phyloP scores from a whole-genome alignment of 129 eudicot species.

The Flaveria robusta region DNA sequence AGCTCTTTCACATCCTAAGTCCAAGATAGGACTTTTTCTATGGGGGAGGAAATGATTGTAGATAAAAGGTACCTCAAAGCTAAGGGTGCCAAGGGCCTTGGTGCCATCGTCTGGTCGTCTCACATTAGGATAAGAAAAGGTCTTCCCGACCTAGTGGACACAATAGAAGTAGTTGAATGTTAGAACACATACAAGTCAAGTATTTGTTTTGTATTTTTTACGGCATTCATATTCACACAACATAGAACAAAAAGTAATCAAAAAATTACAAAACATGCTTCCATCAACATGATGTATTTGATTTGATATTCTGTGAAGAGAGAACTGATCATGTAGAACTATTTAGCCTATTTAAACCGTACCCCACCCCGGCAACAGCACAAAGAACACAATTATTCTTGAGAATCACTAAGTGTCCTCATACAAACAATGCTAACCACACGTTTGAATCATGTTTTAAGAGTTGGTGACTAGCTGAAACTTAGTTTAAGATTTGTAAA shows the following conservation, averaged over 20 bases:
- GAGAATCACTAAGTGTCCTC: neutral
- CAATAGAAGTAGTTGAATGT: neutral
- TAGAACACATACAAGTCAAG: neutral
- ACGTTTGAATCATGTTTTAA: neutral
- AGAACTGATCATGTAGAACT: neutral
- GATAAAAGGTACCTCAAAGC: conserved; percentile 17
- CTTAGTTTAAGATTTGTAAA: neutral
- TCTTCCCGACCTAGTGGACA: conserved; percentile 1
- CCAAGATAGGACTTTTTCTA: neutral
- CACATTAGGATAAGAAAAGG: conserved; percentile 12
- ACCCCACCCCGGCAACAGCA: conserved; percentile 1
- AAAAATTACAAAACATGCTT: neutral
- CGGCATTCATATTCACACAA: neutral
- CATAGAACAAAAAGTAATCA: neutral
- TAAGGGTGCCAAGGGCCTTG: conserved; percentile 15
- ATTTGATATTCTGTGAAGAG: no score
- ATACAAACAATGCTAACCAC: neutral
- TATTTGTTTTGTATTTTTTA: neutral
- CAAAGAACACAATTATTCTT: neutral
- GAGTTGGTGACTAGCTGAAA: neutral
- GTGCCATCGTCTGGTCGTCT: conserved; percentile 14
- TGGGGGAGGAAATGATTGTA: neutral
- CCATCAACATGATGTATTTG: neutral
- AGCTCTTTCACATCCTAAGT: neutral
- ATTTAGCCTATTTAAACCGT: neutral